phyloP scores from a whole-genome alignment of 768 basidiomycete genomes.

The Tylopilus balloui region DNA sequence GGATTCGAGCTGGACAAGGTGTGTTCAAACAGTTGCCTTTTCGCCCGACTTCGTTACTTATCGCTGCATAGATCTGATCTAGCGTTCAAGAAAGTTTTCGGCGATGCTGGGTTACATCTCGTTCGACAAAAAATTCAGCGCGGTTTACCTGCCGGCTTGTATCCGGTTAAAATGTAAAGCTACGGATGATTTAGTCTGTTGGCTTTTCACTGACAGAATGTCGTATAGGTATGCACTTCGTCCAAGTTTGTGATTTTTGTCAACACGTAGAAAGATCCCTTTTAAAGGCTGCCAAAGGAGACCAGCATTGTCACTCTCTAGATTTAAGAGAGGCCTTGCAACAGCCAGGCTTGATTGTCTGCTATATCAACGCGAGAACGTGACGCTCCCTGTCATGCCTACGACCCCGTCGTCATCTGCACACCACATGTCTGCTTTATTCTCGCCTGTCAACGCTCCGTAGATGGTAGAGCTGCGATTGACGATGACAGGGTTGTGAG shows the following conservation, averaged over 20 bases:
- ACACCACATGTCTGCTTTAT: conserved; percentile 51
- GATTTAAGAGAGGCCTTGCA: not conserved
- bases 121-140: conserved; percentile 73
- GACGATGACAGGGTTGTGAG: conserved; percentile 59
- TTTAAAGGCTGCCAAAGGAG: not conserved
- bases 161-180: conserved; percentile 82
- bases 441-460: conserved; percentile 40
- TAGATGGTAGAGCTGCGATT: conserved; percentile 45
- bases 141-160: conserved; percentile 80
- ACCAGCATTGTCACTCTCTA: too few species aligned
- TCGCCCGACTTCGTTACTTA: conserved; percentile 4
- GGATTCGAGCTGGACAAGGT: conserved; percentile 92
- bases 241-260: conserved; percentile 2
- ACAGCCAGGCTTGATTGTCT: not conserved
- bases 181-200: not conserved
- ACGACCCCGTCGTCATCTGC: conserved; percentile 52
- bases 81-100: conserved; percentile 76
- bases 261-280: not conserved
- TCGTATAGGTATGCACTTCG: conserved; percentile 26
- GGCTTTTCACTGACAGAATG: conserved; percentile 7
- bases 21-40: not conserved
- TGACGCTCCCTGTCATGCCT: conserved; percentile 62
- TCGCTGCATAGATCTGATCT: conserved; percentile 61
- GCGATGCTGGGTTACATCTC: conserved; percentile 65
- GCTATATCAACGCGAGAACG: conserved; percentile 16